Base-by-base conservation (phyloP, 805 yeast species). In the Kluyveromyces dobzhanskii region DNA sequence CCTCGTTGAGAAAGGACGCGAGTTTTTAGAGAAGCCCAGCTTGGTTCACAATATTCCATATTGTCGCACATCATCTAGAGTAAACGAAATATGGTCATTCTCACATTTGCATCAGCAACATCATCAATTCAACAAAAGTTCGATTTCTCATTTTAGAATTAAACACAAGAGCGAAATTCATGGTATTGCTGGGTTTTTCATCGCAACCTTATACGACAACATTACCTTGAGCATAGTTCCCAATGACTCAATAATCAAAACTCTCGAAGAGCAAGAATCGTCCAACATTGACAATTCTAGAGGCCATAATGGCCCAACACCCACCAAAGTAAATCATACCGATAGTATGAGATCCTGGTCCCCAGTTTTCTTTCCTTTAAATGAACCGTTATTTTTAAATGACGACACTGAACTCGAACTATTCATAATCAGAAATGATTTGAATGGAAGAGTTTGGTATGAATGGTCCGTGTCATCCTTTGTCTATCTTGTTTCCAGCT, bases 111-210 rank as follows among this genome's bases (percentile, higher is more conserved):
- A 16, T 40, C 16, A 27, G 12, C 17, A 17, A 29, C 12, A 35
- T 12, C 12, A 27, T 5, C 44, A 46, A 21, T 46, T 56, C 33
- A 43, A 45, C 6, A 48, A 42, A 33, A 49, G 41, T 21, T 43
- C 54, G 2, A 60, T 61, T 11, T 63, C 64, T 3, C 61, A 64
- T 2, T 70, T 80, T 43, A 62, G 64, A 35, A 64, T 73, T 4
- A 64, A 67, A 12, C 59, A 70, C 24, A 67, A 71, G 38, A 73
- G 81, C 2, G 70, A 70, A 14, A 56, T 85, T 3, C 88, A 85
- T 55, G 95, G 90, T 0, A 56, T 87, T 26, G 64, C 76, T 3
- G 96, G 96, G 0, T 78, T 67, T 51, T 88, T 88, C 51, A 69
- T 69, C n/a, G 78, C 92, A 0, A 71, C 61, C 2, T 65, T 87